Evolutionary conservation across 495 filamentous ascomycete species (phyloP).

Genomic region (Xylaria palmicola): DNA sequence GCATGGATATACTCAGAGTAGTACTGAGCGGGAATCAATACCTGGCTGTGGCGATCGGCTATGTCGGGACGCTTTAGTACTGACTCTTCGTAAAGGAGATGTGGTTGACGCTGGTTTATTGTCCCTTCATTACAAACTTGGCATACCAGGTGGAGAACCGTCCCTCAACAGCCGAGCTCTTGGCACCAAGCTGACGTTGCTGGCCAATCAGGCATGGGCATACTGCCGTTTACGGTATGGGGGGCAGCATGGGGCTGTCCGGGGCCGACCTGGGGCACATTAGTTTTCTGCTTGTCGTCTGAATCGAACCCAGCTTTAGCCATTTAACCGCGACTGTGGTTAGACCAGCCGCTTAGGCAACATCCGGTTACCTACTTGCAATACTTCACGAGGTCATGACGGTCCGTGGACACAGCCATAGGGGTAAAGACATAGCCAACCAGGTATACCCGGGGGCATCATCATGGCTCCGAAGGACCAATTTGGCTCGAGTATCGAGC

Average conservation of each 20-base stretch:
- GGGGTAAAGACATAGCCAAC: background rate
- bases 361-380: conserved; percentile 1
- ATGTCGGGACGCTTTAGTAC: too few species aligned
- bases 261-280: background rate
- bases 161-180: too few species aligned
- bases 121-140: too few species aligned
- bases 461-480: too few species aligned
- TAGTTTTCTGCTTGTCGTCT: conserved; percentile 7
- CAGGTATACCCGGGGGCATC: background rate
- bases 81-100: too few species aligned
- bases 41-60: too few species aligned
- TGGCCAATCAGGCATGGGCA: background rate
- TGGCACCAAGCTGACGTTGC: background rate
- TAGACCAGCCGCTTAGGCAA: conserved; percentile 2
- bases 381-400: background rate
- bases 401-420: background rate
- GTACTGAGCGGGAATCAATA: too few species aligned
- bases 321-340: conserved; percentile 8
- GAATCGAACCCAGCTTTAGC: conserved; percentile 7
- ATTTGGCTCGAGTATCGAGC: background rate
- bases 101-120: too few species aligned
- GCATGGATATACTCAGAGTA: too few species aligned
- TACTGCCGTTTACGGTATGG: conserved; percentile 4
- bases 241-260: too few species aligned
- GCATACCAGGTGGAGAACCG: too few species aligned